Base-by-base conservation (phyloP, 2,329 filamentous ascomycete species). In the Talaromyces pinophilus region DNA sequence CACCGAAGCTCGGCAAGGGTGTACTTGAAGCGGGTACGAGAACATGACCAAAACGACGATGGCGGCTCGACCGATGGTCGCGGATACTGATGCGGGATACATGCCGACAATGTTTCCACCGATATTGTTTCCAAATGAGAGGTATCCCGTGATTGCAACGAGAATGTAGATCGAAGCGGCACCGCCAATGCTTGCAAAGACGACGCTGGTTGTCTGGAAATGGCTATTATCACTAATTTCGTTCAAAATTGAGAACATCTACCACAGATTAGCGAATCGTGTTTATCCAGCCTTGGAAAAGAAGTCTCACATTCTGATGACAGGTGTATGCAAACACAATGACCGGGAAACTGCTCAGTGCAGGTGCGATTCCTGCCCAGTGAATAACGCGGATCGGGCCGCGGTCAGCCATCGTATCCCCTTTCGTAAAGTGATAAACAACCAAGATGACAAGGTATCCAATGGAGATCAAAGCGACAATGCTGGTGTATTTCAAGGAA, bases 291-390 rank as follows among this genome's bases (percentile, higher is more conserved):
- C 11, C 5, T 15, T 6, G 30, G 5, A 2, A 6, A 5, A 6
- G 3, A 70, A 81, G 5, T 28, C 62, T 64, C 52, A 95, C 92
- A 77, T 99, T 99, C 75, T 99, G 95, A 79, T 99, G 95, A 77
- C 95, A 99, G 1, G 95, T 99, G 77, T 98, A 99, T n/a, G 94
- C 95, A 83, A 99, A 99, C 1, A 99, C 92, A 65, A 98, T 93
- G 63, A 99, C 93, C 0, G 95, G 95, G 70, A 99, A 87, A 69
- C 91, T 93, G 71, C 92, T 92, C 63, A 99, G 83, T 6, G 91
- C 89, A 42, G 90, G 86, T 10, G 96, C 84, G 2, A 92, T 84
- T 7, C 94, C 92, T 52, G 88, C 90, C 90, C 92, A 97, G 68
- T 87, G 82, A 69, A 97, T 84, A 35, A 92, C 81, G 59, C 91